These are phyloP conservation scores for Sugiyamaella paludigena DNA, from an alignment of 1,139 yeast genomes.

Conservation along the genomic window DNA sequence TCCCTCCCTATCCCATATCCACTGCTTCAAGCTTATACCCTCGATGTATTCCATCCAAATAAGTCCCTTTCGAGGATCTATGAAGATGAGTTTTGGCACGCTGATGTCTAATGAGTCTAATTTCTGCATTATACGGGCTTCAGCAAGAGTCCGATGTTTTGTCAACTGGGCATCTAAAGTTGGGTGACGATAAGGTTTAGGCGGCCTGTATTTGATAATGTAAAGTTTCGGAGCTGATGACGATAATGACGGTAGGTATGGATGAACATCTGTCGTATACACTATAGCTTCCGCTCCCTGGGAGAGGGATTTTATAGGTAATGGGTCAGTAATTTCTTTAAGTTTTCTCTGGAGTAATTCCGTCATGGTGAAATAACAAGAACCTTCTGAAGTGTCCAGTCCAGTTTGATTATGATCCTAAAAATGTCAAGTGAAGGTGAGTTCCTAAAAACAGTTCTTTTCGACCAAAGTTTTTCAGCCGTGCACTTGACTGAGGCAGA, in stretches of 20 bases:
- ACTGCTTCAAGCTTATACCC: constrained; percentile 39
- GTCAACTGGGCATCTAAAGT: constrained; percentile 72
- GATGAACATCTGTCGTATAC: constrained; percentile 63
- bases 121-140: constrained; percentile 71
- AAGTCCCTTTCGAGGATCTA: constrained; percentile 74
- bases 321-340: constrained; percentile 46
- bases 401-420: no score
- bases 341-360: constrained; percentile 39
- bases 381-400: no score
- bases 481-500: no score
- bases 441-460: no score
- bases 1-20: constrained; percentile 40
- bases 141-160: constrained; percentile 77
- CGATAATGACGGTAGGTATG: constrained; percentile 49
- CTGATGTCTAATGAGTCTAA: constrained; percentile 54
- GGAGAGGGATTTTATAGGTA: constrained; percentile 44
- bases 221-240: constrained; percentile 38
- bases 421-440: no score
- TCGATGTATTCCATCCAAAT: constrained; percentile 85
- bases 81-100: constrained; percentile 67
- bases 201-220: constrained; percentile 83
- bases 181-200: constrained; percentile 86
- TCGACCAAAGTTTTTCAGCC: no score
- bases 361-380: constrained; percentile 9
- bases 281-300: constrained; percentile 98